Percentiles rank a stretch among this genome's conserved stretches.
Conservation (phyloP, 306 rosid genomes). For the Cotoneaster glaucophyllus region DNA sequence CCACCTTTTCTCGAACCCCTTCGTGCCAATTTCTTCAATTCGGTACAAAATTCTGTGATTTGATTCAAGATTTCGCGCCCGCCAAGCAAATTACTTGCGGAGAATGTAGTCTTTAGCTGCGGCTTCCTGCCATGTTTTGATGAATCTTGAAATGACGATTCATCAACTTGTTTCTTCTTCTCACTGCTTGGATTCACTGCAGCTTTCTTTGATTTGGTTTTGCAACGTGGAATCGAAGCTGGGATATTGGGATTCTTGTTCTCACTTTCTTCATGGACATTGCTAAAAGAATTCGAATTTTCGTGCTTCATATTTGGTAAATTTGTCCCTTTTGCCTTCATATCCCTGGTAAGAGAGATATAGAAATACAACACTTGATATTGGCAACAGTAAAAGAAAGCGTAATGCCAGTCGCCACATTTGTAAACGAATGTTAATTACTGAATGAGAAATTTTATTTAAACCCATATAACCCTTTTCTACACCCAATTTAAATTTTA, state of each 20-base stretch:
- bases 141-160: conserved; percentile 7
- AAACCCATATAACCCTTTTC: no score
- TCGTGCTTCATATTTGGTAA: background rate
- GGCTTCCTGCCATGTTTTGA: conserved; percentile 12
- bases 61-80: conserved; percentile 47
- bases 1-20: conserved; percentile 31
- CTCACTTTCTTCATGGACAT: conserved; percentile 28
- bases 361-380: background rate
- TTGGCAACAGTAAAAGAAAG: no score
- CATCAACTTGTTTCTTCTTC: conserved; percentile 10
- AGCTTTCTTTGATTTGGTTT: conserved; percentile 20
- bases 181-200: conserved; percentile 4
- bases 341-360: background rate
- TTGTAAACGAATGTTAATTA: no score
- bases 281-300: conserved; percentile 16
- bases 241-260: conserved; percentile 43
- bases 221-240: background rate
- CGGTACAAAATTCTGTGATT: conserved; percentile 34
- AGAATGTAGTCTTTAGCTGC: conserved; percentile 38
- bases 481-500: no score
- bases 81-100: conserved; percentile 39
- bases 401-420: no score
- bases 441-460: no score
- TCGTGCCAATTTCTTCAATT: conserved; percentile 42
- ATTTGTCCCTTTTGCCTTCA: conserved; percentile 10